A percentile compares a stretch with the other conserved stretches of the same genome.
Evolutionary conservation across 768 basidiomycete species (phyloP).

Genomic region (Fomitopsis serialis): DNA sequence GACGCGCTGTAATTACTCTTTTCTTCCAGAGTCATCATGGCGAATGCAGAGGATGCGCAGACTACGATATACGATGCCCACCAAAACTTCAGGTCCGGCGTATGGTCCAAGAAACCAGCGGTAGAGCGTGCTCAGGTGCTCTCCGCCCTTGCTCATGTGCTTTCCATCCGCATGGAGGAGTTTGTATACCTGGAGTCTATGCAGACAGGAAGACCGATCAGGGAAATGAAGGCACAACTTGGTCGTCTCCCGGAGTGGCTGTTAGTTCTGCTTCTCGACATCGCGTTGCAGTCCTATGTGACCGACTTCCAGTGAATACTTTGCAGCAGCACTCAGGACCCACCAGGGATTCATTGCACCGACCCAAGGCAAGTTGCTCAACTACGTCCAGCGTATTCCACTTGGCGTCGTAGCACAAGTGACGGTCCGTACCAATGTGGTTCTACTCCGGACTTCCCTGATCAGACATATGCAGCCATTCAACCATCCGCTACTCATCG

Average conservation of each 20-base stretch:
- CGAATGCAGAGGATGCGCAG: constrained; percentile 47
- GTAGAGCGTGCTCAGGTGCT: constrained; percentile 61
- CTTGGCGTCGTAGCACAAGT: constrained; percentile 89
- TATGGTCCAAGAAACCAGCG: constrained; percentile 63
- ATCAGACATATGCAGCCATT: constrained; percentile 50
- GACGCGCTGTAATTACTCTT: background rate
- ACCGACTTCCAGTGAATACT: constrained; percentile 56
- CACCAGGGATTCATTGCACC: constrained; percentile 67
- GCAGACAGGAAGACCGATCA: constrained; percentile 77
- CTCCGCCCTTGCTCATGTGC: constrained; percentile 53
- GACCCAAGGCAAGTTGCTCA: constrained; percentile 73
- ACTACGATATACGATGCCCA: constrained; percentile 52
- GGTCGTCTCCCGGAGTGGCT: constrained; percentile 80
- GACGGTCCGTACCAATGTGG: constrained; percentile 40
- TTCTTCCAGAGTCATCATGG: constrained; percentile 43
- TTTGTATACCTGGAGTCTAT: constrained; percentile 62
- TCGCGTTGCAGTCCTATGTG: background rate
- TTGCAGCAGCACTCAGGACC: constrained; percentile 67
- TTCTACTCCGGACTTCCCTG: background rate
- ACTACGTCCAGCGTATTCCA: constrained; percentile 74
- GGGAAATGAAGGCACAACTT: constrained; percentile 81
- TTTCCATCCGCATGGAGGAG: constrained; percentile 53
- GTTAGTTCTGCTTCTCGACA: constrained; percentile 36
- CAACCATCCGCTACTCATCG: constrained; percentile 87
- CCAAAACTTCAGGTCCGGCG: constrained; percentile 53